Base-by-base conservation (phyloP, 2,329 filamentous ascomycete species). In the Exophiala mesophila region DNA sequence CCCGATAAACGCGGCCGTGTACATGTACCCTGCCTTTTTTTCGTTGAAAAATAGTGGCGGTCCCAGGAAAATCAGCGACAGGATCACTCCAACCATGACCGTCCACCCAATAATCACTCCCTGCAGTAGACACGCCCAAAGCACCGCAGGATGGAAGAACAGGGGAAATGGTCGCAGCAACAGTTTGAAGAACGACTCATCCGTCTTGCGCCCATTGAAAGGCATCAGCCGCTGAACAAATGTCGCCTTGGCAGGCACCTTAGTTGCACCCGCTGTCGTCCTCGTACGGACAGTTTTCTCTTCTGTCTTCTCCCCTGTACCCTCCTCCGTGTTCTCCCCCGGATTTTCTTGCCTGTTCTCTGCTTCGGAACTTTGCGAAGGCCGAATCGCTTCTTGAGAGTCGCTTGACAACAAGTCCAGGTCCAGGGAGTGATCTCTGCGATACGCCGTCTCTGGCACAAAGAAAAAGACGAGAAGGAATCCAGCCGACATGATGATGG, bases 61-160 rank as follows among this genome's bases (percentile, higher is more conserved):
- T 2, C 83, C 82, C 34, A 94, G 74, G 67, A 92, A 90, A 53
- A 94, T 82, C 45, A 82, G 78, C n/a, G 82, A 84, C 33, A 94
- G 69, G 53, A 92, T 80, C 47, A 92, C 83, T 43, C 86, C 85
- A 52, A 94, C 90, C 59, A 96, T 87, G 12, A 96, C 86, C 1
- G 89, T 94, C 89, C 90, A 97, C 52, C 89, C 90, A 57, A 96
- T 95, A 59, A 95, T 78, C 3, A 85, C 79, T 12, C 89, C 89
- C 71, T 95, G 89, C 36, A 89, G 86, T 3, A 96, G 71, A 56
- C 76, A 80, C 12, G 75, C 74, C 85, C 88, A 95, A 29, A 94
- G 64, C 54, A 96, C 87, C 5, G 85, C 86, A 0, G 88, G 89
- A 60, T 96, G 89, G 5, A 84, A 62, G 55, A 94, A 83, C 1